Percentiles rank a stretch among this genome's conserved stretches.
These are phyloP conservation scores for Populus euphratica DNA, from an alignment of 345 rosid species.

Conservation along the genomic window DNA sequence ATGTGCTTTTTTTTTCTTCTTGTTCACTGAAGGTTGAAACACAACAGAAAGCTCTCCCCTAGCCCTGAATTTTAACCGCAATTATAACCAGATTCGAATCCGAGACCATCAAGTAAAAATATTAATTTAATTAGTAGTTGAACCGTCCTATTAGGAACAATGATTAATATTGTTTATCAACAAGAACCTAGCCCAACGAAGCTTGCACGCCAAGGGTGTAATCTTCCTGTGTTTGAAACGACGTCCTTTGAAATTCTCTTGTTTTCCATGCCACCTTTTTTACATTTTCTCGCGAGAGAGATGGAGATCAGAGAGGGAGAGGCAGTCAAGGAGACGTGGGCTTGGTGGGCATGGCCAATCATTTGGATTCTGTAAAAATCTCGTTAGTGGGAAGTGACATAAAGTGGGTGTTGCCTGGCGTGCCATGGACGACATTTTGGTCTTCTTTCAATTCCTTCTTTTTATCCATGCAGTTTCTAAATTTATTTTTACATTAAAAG, in stretches of 20 bases:
- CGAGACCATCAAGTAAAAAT: too few species aligned
- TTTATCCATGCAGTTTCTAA: background rate
- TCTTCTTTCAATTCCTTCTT: background rate
- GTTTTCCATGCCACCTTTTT: background rate
- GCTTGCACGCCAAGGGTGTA: conserved; percentile 32
- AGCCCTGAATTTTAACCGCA: too few species aligned
- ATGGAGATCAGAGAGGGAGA: conserved; percentile 1
- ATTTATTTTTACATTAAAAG: conserved; percentile 25
- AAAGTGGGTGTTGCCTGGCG: conserved; percentile 29
- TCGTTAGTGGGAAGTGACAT: conserved; percentile 15
- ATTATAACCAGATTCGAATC: too few species aligned
- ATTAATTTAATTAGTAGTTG: too few species aligned
- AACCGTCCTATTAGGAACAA: too few species aligned
- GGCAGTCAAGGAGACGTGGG: background rate
- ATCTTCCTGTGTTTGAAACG: conserved; percentile 23
- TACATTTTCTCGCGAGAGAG: background rate
- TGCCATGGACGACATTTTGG: conserved; percentile 34
- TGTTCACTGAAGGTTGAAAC: too few species aligned
- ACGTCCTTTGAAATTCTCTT: conserved; percentile 6
- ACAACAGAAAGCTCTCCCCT: too few species aligned
- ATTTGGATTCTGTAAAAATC: conserved; percentile 25
- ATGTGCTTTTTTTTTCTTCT: too few species aligned
- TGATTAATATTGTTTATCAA: too few species aligned
- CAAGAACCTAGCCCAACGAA: background rate
- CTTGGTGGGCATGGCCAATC: conserved; percentile 27